phyloP scores from a whole-genome alignment of 805 yeast genomes.

The Candida quercuum region DNA sequence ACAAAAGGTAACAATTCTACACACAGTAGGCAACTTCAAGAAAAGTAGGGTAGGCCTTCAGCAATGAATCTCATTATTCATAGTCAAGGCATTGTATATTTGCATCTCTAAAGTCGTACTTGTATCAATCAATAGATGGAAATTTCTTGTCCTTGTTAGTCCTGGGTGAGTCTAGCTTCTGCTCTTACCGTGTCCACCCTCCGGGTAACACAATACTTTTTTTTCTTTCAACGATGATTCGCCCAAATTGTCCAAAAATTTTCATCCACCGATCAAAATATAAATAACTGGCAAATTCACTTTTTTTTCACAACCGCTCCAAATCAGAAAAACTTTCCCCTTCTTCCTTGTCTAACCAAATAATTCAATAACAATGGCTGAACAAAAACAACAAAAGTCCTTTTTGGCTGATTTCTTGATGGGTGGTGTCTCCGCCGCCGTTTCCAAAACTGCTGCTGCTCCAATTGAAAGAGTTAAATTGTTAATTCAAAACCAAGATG shows the following conservation, averaged over 20 bases:
- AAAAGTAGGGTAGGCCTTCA: too few species aligned
- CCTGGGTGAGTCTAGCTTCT: too few species aligned
- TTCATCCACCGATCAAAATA: conserved; percentile 1
- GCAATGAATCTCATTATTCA: too few species aligned
- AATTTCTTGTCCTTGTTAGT: too few species aligned
- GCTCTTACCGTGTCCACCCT: neutral
- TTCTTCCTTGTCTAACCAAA: neutral
- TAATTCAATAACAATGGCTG: conserved; percentile 18
- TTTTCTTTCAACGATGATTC: conserved; percentile 3
- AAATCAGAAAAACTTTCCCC: neutral
- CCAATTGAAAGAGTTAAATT: conserved; percentile 94
- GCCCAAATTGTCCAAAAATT: conserved; percentile 1
- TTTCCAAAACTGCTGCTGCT: conserved; percentile 95
- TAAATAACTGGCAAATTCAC: conserved; percentile 2
- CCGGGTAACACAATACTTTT: conserved; percentile 1
- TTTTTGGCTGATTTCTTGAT: conserved; percentile 71
- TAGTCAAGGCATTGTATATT: too few species aligned
- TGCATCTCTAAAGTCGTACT: too few species aligned
- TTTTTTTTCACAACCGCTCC: conserved; percentile 1
- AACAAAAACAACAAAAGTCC: conserved; percentile 36
- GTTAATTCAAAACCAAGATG: conserved; percentile 93
- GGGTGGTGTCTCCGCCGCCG: conserved; percentile 99
- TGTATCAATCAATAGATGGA: too few species aligned
- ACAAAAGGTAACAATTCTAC: too few species aligned
- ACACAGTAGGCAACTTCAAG: too few species aligned